Percentiles rank a stretch among this genome's conserved stretches.
Conservation (phyloP, 2,329 filamentous ascomycete species). For the Esteya vermicola region DNA sequence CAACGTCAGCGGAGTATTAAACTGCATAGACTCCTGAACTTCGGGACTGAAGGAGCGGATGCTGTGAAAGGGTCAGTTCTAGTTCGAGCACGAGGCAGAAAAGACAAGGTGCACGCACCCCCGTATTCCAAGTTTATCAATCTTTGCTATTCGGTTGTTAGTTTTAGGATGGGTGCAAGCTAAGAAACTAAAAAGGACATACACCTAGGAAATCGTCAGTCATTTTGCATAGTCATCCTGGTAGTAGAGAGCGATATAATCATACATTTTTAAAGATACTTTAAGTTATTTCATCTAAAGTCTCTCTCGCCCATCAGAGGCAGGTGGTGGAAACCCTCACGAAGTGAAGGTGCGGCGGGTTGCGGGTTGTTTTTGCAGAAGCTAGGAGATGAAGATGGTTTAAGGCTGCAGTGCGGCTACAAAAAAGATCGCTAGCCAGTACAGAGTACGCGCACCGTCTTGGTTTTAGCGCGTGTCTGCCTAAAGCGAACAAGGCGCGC, state of each 20-base stretch:
- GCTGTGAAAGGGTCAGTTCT: slow-evolving; percentile 5
- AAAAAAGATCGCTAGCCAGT: too few relatives aligned
- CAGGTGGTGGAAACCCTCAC: too few relatives aligned
- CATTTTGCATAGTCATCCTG: too few relatives aligned
- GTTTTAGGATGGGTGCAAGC: not conserved
- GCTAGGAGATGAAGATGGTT: too few relatives aligned
- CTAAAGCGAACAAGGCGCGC: not conserved
- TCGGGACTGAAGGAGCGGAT: slow-evolving; percentile 72
- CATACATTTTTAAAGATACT: too few relatives aligned
- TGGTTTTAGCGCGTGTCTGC: not conserved
- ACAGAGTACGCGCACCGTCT: too few relatives aligned
- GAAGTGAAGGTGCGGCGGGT: too few relatives aligned
- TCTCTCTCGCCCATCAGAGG: too few relatives aligned
- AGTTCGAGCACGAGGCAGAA: not conserved
- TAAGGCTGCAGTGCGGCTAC: not conserved
- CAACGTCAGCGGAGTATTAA: slow-evolving; percentile 80
- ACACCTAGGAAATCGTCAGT: too few relatives aligned
- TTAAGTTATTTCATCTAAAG: too few relatives aligned
- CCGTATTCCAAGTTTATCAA: slow-evolving; percentile 13
- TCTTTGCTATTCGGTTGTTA: slow-evolving; percentile 8
- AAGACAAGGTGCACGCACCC: slow-evolving; percentile 6
- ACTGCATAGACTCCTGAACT: slow-evolving; percentile 63
- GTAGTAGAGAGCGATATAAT: too few relatives aligned
- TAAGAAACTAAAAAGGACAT: not conserved
- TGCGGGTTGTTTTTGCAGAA: too few relatives aligned